Base-by-base conservation (phyloP, 208 protist genomes). In the Trypanosoma boissoni region DNA sequence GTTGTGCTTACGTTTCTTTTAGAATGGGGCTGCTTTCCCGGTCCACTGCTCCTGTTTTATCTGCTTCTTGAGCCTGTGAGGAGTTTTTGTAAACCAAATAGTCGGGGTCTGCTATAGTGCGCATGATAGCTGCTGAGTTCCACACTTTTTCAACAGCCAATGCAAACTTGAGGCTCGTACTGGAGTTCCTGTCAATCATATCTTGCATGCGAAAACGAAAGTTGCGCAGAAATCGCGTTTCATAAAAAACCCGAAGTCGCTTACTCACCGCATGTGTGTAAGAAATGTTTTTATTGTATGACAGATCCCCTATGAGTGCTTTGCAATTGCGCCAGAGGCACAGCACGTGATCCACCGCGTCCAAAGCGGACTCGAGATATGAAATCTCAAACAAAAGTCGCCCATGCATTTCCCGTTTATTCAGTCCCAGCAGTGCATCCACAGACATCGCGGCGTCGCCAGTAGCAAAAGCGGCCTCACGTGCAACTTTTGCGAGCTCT, bases 311-410 rank as follows among this genome's bases (percentile, higher is more conserved):
- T 9, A 46, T n/a, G 34, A 52, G 10, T 74, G 66, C 34, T 43
- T 72, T 24, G 23, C 71, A 28, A 65, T 74, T 46, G 68, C 42
- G 61, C 73, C 61, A 88, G 28, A 88, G 62, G 23, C 68, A 77
- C 10, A 86, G 52, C 6, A 91, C 71, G 26, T 80, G 53, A 49
- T 91, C 87, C 41, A 88, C 72, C 3, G 83, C 72, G 44, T 91
- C 81, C 42, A 91, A 50, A 28, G 74, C 82, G 14, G 78, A 62
- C 20, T 88, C 76, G n/a, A 88, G 74, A 52, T 80, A 77, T 27
- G 68, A 68, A 16, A 66, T 58, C 59, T 94, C 87, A 46, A 81
- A 90, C 27, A 63, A 49, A 20, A 94, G 68, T 7, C 76, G 58
- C 57, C 86, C 42, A 78, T 55, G 71, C 78, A 91, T 60, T 65